Percentiles rank a stretch among this genome's conserved stretches.
phyloP scores from a whole-genome alignment of 2,329 filamentous ascomycete genomes.

The Lojkania enalia region DNA sequence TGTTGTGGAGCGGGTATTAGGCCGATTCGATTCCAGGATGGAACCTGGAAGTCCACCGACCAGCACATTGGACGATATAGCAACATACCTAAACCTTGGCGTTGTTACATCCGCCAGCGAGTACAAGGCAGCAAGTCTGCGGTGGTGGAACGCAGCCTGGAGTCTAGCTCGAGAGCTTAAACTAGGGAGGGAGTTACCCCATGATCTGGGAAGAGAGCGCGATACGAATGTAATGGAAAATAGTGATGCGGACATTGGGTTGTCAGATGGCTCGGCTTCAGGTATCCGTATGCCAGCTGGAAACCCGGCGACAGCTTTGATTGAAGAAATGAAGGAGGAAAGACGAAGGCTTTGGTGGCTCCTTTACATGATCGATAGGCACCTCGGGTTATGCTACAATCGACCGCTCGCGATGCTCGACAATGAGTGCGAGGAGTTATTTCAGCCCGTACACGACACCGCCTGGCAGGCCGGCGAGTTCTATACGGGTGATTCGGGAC shows the following conservation, averaged over 20 bases:
- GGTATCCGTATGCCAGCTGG: conserved; percentile 28
- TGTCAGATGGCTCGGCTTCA: conserved; percentile 34
- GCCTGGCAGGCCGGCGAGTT: conserved; percentile 86
- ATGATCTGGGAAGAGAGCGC: conserved; percentile 51
- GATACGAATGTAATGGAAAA: conserved; percentile 35
- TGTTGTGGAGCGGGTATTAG: conserved; percentile 67
- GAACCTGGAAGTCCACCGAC: conserved; percentile 55
- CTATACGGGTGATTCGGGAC: conserved; percentile 50
- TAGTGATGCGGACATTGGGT: conserved; percentile 44
- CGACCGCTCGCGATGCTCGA: conserved; percentile 84
- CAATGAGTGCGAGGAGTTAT: conserved; percentile 74
- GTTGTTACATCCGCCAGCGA: conserved; percentile 91
- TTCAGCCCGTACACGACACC: conserved; percentile 83
- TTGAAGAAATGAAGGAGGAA: conserved; percentile 69
- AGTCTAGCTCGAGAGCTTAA: conserved; percentile 84
- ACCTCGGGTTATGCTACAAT: conserved; percentile 89
- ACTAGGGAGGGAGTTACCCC: conserved; percentile 79
- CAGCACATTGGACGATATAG: conserved; percentile 81
- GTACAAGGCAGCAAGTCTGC: conserved; percentile 84
- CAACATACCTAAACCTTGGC: conserved; percentile 87
- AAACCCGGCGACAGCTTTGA: conserved; percentile 38
- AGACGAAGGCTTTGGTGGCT: conserved; percentile 91
- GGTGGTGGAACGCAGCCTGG: conserved; percentile 96
- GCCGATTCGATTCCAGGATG: conserved; percentile 50
- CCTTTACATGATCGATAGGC: conserved; percentile 85